These are phyloP conservation scores for Prinsepia uniflora DNA, from an alignment of 306 rosid species.

Conservation along the genomic window DNA sequence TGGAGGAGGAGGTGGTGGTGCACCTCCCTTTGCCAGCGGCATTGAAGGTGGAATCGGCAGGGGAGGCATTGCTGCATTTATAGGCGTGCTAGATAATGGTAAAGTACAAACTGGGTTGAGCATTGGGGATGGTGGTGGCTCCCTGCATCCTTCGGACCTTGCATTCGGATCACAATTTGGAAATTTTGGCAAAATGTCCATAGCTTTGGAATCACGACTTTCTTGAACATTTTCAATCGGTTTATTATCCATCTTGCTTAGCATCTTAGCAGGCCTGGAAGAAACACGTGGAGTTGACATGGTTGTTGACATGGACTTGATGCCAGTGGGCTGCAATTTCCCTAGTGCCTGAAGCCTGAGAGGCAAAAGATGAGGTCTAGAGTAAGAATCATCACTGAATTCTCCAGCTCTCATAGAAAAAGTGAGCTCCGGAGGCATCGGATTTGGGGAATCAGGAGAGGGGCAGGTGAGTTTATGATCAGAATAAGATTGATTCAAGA, in stretches of 20 bases:
- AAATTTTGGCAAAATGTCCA: neutral
- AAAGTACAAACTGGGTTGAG: too few species aligned
- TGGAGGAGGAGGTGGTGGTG: slow-evolving; percentile 37
- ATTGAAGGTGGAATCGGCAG: too few species aligned
- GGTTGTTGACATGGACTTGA: slow-evolving; percentile 20
- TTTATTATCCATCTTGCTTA: neutral
- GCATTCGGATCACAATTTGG: neutral
- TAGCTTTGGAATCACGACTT: slow-evolving; percentile 1
- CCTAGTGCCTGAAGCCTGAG: slow-evolving; percentile 24
- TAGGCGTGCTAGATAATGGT: too few species aligned
- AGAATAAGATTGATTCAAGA: slow-evolving; percentile 12
- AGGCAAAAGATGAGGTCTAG: slow-evolving; percentile 17
- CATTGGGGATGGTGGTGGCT: slow-evolving; percentile 4
- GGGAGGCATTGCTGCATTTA: too few species aligned
- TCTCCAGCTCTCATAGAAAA: neutral
- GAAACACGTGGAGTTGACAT: neutral
- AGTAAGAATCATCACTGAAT: neutral
- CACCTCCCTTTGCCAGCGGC: neutral
- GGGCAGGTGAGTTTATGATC: slow-evolving; percentile 9
- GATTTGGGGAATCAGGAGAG: slow-evolving; percentile 23
- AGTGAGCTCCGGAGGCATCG: slow-evolving; percentile 11
- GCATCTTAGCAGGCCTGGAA: neutral
- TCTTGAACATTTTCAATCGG: neutral
- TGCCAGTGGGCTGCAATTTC: slow-evolving; percentile 19
- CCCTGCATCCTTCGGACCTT: neutral